Evolutionary conservation across 2,329 filamentous ascomycete genomes (phyloP).

Genomic region (Metarhizium humberi): DNA sequence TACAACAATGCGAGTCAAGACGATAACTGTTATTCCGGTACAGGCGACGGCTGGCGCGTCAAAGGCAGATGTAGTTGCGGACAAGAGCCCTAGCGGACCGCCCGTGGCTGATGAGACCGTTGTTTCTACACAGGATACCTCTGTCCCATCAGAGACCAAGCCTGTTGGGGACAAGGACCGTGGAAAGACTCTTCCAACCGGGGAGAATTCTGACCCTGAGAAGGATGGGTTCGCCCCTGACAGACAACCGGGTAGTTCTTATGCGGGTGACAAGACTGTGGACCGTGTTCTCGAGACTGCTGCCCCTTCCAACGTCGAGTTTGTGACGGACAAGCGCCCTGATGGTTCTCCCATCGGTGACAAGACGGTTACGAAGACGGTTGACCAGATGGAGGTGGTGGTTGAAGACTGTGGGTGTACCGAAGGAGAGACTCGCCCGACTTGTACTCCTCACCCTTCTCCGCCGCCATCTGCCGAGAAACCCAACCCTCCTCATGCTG

Average conservation of each 20-base stretch:
- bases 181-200: neutral
- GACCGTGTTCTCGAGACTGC: conserved; percentile 5
- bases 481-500: neutral
- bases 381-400: conserved; percentile 18
- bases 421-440: neutral
- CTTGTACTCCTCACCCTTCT: neutral
- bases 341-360: conserved; percentile 17
- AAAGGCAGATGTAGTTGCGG: neutral
- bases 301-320: neutral
- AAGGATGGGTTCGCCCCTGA: neutral
- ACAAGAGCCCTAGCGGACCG: conserved; percentile 20
- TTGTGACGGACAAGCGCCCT: conserved; percentile 10
- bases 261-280: conserved; percentile 17
- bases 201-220: neutral
- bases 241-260: conserved; percentile 20
- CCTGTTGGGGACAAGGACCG: conserved; percentile 17
- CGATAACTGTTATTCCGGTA: conserved; percentile 1
- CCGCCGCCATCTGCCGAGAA: neutral
- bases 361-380: conserved; percentile 16
- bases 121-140: neutral
- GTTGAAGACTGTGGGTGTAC: conserved; percentile 12
- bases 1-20: neutral
- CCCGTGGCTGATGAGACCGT: neutral
- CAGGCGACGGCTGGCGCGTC: neutral
- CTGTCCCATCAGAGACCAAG: neutral